phyloP scores from a whole-genome alignment of 768 basidiomycete genomes.

The Ramaria rubella region DNA sequence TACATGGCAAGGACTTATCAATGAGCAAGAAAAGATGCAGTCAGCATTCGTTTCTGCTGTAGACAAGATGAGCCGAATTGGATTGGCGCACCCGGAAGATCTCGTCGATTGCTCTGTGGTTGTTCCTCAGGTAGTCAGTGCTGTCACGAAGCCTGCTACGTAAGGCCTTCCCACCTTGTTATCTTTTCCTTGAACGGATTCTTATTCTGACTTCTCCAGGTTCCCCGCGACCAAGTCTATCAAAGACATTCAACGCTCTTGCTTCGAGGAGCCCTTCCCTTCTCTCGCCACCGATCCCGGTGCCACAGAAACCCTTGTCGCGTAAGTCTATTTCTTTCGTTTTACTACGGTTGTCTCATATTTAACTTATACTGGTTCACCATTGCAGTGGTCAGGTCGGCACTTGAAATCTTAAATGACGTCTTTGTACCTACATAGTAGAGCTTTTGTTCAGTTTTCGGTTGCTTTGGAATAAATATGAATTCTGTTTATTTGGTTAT shows the following conservation, averaged over 20 bases:
- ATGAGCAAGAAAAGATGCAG: conserved; percentile 5
- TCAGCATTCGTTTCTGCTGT: neutral
- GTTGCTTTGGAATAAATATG: too few relatives aligned
- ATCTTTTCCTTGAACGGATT: neutral
- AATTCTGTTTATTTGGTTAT: too few relatives aligned
- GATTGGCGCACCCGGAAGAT: neutral
- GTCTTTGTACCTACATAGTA: too few relatives aligned
- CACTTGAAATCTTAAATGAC: too few relatives aligned
- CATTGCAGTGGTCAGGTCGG: too few relatives aligned
- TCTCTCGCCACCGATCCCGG: conserved; percentile 27
- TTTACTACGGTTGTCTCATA: too few relatives aligned
- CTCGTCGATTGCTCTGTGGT: conserved; percentile 10
- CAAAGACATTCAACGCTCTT: conserved; percentile 22
- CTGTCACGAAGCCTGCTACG: conserved; percentile 3
- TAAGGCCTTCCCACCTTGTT: neutral
- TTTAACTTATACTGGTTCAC: too few relatives aligned
- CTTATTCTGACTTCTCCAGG: conserved; percentile 4
- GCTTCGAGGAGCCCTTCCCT: conserved; percentile 35
- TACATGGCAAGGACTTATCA: conserved; percentile 9
- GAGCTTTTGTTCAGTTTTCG: too few relatives aligned
- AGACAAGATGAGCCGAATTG: neutral
- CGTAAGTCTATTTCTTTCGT: neutral
- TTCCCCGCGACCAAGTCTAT: conserved; percentile 19
- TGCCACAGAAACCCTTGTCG: conserved; percentile 8
- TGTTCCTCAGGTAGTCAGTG: conserved; percentile 13